phyloP scores from a whole-genome alignment of 208 protist species.

The Trypanosoma melophagium region DNA sequence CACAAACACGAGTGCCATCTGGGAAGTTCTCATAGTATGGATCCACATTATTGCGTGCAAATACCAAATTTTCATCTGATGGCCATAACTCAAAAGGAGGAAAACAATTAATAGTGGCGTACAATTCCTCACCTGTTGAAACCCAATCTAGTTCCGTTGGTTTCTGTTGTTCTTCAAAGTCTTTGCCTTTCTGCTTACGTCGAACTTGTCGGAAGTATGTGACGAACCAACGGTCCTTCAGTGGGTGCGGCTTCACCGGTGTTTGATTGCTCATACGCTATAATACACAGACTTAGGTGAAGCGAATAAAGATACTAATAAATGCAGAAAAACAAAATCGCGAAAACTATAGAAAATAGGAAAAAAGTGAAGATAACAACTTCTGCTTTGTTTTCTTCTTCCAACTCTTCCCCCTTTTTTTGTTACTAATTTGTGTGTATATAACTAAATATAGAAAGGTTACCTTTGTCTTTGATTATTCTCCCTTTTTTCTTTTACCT shows the following conservation, averaged over 20 bases:
- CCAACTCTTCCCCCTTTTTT: no score
- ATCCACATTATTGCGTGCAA: conserved; percentile 68
- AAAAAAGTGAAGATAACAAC: no score
- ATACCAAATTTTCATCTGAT: conserved; percentile 68
- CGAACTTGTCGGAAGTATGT: conserved; percentile 62
- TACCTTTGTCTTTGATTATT: no score
- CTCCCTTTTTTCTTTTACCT: no score
- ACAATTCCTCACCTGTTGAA: conserved; percentile 67
- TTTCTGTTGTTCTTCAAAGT: conserved; percentile 46
- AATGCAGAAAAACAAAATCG: no score
- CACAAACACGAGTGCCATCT: conserved; percentile 51
- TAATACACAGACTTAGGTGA: neutral
- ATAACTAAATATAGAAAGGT: no score
- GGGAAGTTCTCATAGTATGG: conserved; percentile 84
- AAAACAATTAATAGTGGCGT: conserved; percentile 72
- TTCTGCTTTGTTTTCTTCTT: conserved; percentile 4
- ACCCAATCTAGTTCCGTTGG: conserved; percentile 74
- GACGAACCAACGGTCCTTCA: conserved; percentile 84
- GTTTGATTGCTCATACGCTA: conserved; percentile 19
- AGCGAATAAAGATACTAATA: no score
- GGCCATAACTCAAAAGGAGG: conserved; percentile 62
- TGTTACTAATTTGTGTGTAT: no score
- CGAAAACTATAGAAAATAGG: no score
- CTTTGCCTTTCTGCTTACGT: conserved; percentile 35
- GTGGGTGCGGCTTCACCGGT: conserved; percentile 40